phyloP scores from a whole-genome alignment of 2,329 filamentous ascomycete genomes.

The Colletotrichum graminicola region DNA sequence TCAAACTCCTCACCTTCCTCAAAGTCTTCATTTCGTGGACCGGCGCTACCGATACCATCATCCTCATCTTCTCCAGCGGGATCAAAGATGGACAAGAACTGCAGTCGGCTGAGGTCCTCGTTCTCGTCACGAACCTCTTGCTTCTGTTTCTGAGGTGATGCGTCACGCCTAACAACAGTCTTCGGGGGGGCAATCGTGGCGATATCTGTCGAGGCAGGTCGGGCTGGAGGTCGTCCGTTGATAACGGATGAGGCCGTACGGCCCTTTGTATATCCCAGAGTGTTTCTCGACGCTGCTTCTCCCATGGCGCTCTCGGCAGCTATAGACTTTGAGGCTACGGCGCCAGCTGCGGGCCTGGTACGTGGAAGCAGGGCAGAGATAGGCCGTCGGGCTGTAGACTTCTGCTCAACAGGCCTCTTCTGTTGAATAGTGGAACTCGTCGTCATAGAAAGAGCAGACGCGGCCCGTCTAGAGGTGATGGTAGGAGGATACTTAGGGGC shows the following conservation, averaged over 20 bases:
- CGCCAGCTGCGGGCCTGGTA: constrained; percentile 53
- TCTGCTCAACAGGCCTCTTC: constrained; percentile 39
- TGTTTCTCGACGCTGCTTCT: constrained; percentile 79
- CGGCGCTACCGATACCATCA: constrained; percentile 51
- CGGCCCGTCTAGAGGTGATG: constrained; percentile 63
- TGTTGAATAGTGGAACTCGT: constrained; percentile 44
- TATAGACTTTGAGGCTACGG: constrained; percentile 58
- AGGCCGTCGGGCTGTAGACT: constrained; percentile 45
- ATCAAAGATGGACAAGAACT: constrained; percentile 71
- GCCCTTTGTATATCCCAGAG: constrained; percentile 87
- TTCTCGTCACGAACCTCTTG: constrained; percentile 44
- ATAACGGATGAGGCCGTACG: constrained; percentile 66
- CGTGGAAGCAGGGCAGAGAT: constrained; percentile 50
- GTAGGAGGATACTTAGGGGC: constrained; percentile 44
- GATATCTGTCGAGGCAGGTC: constrained; percentile 21
- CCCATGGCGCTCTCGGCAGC: constrained; percentile 71
- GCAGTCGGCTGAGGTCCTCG: constrained; percentile 57
- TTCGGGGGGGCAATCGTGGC: constrained; percentile 8
- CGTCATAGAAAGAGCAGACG: constrained; percentile 62
- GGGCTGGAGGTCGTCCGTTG: constrained; percentile 40
- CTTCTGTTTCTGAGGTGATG: constrained; percentile 42
- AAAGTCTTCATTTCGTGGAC: constrained; percentile 52
- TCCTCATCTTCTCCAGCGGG: constrained; percentile 61
- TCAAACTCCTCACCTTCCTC: constrained; percentile 70
- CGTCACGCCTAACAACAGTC: constrained; percentile 32